These are phyloP conservation scores for Lizonia empirigonia DNA, from an alignment of 2,329 filamentous ascomycete species.

Conservation along the genomic window DNA sequence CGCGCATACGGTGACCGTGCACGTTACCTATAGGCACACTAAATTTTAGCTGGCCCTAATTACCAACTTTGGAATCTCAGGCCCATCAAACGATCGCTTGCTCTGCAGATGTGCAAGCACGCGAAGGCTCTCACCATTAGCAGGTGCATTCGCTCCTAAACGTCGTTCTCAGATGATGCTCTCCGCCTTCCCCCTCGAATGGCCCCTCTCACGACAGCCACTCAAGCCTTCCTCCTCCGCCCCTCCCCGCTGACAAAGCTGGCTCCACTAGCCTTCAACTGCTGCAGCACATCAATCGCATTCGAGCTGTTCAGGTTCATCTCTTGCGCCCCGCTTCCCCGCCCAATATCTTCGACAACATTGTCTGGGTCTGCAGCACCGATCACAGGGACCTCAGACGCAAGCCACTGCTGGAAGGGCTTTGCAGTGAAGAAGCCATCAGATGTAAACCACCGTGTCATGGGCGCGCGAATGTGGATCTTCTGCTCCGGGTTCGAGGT, in stretches of 20 bases:
- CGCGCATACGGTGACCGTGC: no score
- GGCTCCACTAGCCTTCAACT: constrained; percentile 43
- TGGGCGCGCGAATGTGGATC: constrained; percentile 66
- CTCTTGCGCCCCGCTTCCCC: constrained; percentile 38
- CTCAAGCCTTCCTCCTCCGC: constrained; percentile 43
- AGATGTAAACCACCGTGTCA: constrained; percentile 72
- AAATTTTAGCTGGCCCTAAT: no score
- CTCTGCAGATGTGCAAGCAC: background rate
- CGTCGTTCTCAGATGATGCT: background rate
- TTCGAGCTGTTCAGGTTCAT: constrained; percentile 40
- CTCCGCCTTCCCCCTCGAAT: background rate
- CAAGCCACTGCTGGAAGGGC: constrained; percentile 80
- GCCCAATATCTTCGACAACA: constrained; percentile 52
- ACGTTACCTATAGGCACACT: background rate
- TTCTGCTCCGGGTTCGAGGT: constrained; percentile 46
- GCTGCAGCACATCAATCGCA: constrained; percentile 44
- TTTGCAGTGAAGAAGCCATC: constrained; percentile 76
- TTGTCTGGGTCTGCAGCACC: constrained; percentile 67
- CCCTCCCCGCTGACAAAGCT: constrained; percentile 36
- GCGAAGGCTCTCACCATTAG: background rate
- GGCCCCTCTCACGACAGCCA: background rate
- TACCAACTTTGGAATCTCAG: no score
- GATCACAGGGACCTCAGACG: constrained; percentile 68
- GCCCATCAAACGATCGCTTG: no score
- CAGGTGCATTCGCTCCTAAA: background rate